A percentile compares a stretch with the other conserved stretches of the same genome.
Evolutionary conservation across 257 asterid species (phyloP).

Genomic region (Pogostemon cablin): DNA sequence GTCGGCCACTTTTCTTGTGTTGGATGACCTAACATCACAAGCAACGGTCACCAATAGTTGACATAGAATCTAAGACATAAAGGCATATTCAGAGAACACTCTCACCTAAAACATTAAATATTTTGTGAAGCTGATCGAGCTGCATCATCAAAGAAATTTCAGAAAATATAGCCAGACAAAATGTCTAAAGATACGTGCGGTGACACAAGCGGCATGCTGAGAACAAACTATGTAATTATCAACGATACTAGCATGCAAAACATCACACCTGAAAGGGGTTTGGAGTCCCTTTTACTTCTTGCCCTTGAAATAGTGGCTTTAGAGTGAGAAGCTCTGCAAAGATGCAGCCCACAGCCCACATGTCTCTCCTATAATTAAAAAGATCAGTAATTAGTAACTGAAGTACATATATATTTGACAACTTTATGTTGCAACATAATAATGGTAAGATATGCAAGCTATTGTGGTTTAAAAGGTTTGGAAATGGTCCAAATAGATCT

Average conservation of each 20-base stretch:
- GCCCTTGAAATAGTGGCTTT: slow-evolving; percentile 99
- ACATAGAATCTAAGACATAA: slow-evolving; percentile 18
- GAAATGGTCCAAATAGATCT: slow-evolving; percentile 31
- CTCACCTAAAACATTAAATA: slow-evolving; percentile 95
- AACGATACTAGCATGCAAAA: slow-evolving; percentile 29
- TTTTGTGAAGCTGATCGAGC: slow-evolving; percentile 99
- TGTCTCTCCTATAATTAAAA: slow-evolving; percentile 54
- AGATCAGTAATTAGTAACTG: slow-evolving; percentile 32
- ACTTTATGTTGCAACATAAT: slow-evolving; percentile 17
- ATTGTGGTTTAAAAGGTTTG: slow-evolving; percentile 25
- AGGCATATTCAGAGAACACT: slow-evolving; percentile 32
- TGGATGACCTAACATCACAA: slow-evolving; percentile 81
- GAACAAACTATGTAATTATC: slow-evolving; percentile 16
- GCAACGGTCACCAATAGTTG: slow-evolving; percentile 28
- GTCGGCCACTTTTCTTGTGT: slow-evolving; percentile 94
- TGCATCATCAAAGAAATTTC: slow-evolving; percentile 47
- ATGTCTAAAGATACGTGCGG: not conserved
- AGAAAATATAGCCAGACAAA: slow-evolving; percentile 29
- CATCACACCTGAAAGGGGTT: slow-evolving; percentile 86
- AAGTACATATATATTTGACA: slow-evolving; percentile 24
- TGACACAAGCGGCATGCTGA: slow-evolving; percentile 7
- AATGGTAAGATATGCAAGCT: not conserved
- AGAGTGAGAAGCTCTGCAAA: slow-evolving; percentile 97
- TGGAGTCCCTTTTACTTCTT: slow-evolving; percentile 94
- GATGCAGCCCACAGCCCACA: slow-evolving; percentile 99